Evolutionary conservation across 2,329 filamentous ascomycete genomes (phyloP), one percentile per base, ranked within the genome.

Genomic region (Aureobasidium subglaciale): DNA sequence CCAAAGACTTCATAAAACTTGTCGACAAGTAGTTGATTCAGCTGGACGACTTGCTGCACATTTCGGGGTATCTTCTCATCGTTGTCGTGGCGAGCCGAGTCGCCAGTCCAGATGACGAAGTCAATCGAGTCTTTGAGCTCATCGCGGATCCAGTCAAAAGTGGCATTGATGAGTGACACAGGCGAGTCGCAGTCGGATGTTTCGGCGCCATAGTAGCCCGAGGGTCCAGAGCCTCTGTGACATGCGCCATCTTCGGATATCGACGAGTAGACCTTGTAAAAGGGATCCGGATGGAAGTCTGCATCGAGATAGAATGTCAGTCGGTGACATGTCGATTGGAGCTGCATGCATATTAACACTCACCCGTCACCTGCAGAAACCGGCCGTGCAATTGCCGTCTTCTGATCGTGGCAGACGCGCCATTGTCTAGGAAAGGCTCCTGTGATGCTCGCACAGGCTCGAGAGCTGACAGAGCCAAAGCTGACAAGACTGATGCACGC

Each of bases 221-320:
- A 87, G 5, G 82, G 75, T 11, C 93, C 93, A 58, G 82, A 75
- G 58, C 85, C 85, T 56, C 85, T 80, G 67, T 99, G 93, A 71
- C 93, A 99, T 59, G 86, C 85, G 60, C 81, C 73, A 27, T 81
- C 78, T 62, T 82, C 78, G 34, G 80, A 77, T 41, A 87, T 87
- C 22, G 87, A 87, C 10, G 88, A 81, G 69, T 91, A 86, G 7
- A 81, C 71, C 70, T 89, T 85, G 78, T 96, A 99, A 71, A 88
- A 88, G 40, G 83, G 82, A 70, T 99, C 93, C 43, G 90, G 90
- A 66, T 99, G 93, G 63, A 97, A 81, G 73, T 99, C 93, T 96
- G 54, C 20, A 43, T 27, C 54, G 16, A 11, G 11, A 8, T 22
- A 35, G 41, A 50, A 32, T 38, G 58, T 55, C 50, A 61, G 52